These are phyloP conservation scores for Fraxinus velutina DNA, from an alignment of 305 asterid species.

Conservation along the genomic window DNA sequence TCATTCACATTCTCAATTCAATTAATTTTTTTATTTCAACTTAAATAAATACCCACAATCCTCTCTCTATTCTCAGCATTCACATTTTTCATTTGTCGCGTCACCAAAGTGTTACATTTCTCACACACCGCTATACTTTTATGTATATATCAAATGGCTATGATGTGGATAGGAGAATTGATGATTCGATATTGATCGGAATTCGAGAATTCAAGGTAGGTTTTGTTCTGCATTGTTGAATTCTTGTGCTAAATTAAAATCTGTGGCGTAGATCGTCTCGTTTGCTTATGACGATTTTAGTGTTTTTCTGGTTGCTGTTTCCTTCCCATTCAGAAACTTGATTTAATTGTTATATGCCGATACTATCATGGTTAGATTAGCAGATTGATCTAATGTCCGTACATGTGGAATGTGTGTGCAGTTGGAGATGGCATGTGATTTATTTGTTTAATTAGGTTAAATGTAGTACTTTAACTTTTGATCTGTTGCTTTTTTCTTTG, in stretches of 20 bases:
- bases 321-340: not conserved
- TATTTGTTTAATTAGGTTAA: not conserved
- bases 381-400: constrained; percentile 22
- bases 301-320: constrained; percentile 14
- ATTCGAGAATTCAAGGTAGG: constrained; percentile 26
- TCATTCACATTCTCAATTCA: constrained; percentile 17
- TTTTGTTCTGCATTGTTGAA: not conserved
- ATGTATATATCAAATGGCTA: not conserved
- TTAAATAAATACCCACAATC: not conserved
- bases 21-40: not conserved
- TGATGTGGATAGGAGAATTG: not conserved
- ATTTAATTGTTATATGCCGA: not conserved
- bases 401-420: not conserved
- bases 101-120: constrained; percentile 21
- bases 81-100: constrained; percentile 26
- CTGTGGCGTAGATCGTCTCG: not conserved
- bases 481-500: constrained; percentile 22
- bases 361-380: not conserved
- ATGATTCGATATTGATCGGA: not conserved
- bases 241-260: not conserved
- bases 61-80: constrained; percentile 20
- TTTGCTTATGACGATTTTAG: not conserved
- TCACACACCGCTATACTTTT: not conserved
- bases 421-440: not conserved
- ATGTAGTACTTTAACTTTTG: not conserved